Conservation (phyloP, 2,329 filamentous ascomycete species). For the Sporothrix brasiliensis region DNA sequence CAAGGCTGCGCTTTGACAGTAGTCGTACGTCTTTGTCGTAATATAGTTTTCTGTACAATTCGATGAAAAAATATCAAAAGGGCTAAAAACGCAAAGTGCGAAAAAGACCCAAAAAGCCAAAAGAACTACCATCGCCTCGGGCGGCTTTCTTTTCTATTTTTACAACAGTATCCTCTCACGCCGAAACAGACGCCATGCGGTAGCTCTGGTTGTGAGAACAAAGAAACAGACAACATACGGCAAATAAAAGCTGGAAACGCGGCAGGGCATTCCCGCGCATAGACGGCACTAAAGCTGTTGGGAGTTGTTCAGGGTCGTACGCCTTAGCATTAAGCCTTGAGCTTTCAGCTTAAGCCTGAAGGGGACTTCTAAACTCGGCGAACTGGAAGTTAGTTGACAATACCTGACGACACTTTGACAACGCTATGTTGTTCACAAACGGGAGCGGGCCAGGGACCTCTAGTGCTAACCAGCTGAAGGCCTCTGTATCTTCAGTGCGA, state of each 20-base stretch:
- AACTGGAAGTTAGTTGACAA: neutral
- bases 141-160: neutral
- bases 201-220: neutral
- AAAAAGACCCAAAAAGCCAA: no score
- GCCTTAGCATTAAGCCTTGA: no score
- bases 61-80: no score
- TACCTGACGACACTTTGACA: neutral
- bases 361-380: no score
- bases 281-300: neutral
- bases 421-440: neutral
- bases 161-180: neutral
- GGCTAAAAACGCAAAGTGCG: no score
- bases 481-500: neutral
- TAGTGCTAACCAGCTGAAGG: neutral
- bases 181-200: neutral
- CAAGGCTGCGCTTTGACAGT: constrained; percentile 9
- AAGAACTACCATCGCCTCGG: neutral
- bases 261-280: constrained; percentile 7
- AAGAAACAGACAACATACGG: neutral
- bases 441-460: neutral
- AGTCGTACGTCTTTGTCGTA: neutral
- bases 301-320: no score
- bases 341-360: no score
- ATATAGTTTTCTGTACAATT: neutral
- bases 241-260: neutral